Base-by-base conservation (phyloP, 352 stramenopile genomes). In the Aphanomyces invadans region DNA sequence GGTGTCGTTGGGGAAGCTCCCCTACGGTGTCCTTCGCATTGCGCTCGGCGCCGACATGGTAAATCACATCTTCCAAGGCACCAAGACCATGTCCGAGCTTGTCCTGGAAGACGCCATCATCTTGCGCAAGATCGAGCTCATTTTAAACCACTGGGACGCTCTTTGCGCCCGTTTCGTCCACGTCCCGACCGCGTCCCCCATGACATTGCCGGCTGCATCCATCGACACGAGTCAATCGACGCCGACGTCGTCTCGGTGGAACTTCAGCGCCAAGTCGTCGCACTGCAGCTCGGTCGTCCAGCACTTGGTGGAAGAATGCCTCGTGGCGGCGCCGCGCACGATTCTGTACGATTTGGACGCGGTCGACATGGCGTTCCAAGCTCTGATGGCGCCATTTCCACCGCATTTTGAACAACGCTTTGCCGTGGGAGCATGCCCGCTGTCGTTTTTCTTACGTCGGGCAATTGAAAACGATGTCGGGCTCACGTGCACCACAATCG, bases 41-140 rank as follows among this genome's bases (percentile, higher is more conserved):
- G 87, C 87, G 0, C 75, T 96, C 31, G 85, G 87, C 12, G 87
- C 87, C 25, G 87, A 95, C 60, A 96, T 96, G 83, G 74, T 95
- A 46, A 92, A 92, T 53, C 56, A 62, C 19, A 77, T 88, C 49
- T 81, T 84, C 70, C 72, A 73, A 26, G 72, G 76, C 4, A 71
- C 71, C 33, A 67, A 61, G 11, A 71, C 78, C 44, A 73, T 76
- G 19, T 70, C 70, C 33, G 71, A 78, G 19, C 73, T 87, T 7
- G 70, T 82, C 1, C 32, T 70, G 12, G 73, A 89, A 10, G 83
- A 92, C 48, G 74, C 83, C 44, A 60, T 73, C 53, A 71, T 90
- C 10, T 9, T 92, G 38, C 72, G 65, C 28, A 92, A 92, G 68
- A 88, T 87, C n/a, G 64, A 72, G 45, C 72, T 92, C 26, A 80